Evolutionary conservation across 768 basidiomycete genomes (phyloP).

Genomic region (Exidia glandulosa): DNA sequence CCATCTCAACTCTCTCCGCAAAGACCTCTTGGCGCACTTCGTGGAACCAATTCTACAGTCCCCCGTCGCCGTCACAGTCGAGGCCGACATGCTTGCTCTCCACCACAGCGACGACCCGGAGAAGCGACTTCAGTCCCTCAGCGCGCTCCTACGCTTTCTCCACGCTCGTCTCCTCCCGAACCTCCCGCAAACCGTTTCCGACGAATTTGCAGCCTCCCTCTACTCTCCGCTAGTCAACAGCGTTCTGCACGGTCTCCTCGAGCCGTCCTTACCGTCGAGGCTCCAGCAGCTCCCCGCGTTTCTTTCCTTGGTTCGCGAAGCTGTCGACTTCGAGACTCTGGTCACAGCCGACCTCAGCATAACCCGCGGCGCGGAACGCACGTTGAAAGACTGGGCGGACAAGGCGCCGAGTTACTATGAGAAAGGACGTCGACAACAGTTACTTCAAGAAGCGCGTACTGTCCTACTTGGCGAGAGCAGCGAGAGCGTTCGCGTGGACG

Average conservation of each 20-base stretch:
- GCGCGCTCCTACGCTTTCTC: conserved; percentile 52
- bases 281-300: conserved; percentile 50
- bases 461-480: conserved; percentile 30
- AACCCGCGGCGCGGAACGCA: conserved; percentile 29
- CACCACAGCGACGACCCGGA: conserved; percentile 27
- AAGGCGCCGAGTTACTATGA: conserved; percentile 69
- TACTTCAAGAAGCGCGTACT: conserved; percentile 51
- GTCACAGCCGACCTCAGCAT: conserved; percentile 40
- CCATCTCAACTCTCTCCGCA: conserved; percentile 49
- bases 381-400: conserved; percentile 59
- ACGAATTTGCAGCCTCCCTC: conserved; percentile 42
- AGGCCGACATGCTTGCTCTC: conserved; percentile 37
- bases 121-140: conserved; percentile 43
- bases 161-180: conserved; percentile 41
- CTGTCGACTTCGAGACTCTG: conserved; percentile 56
- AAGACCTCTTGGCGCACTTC: conserved; percentile 50
- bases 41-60: conserved; percentile 48
- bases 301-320: conserved; percentile 42
- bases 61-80: conserved; percentile 32
- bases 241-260: conserved; percentile 54
- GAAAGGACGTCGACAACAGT: conserved; percentile 51
- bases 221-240: conserved; percentile 48
- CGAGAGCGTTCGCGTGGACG: neutral
- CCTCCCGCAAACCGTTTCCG: conserved; percentile 37
- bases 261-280: conserved; percentile 59